These are phyloP conservation scores for Akanthomyces lecanii DNA, from an alignment of 2,329 filamentous ascomycete species.

Conservation along the genomic window DNA sequence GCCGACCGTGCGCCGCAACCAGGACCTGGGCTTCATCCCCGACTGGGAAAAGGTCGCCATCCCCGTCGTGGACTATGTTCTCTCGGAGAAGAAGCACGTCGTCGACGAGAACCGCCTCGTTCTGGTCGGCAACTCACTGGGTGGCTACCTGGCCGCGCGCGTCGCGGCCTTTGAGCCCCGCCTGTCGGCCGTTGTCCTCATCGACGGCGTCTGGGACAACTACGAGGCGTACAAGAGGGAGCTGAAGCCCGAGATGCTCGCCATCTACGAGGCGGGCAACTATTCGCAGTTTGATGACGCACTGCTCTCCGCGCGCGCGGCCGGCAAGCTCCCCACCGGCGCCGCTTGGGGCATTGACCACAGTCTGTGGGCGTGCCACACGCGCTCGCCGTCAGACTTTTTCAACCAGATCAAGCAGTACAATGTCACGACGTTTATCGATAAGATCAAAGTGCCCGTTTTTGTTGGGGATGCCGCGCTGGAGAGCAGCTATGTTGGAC, in stretches of 20 bases:
- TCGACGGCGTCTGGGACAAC: constrained; percentile 36
- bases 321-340: not conserved
- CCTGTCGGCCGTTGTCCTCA: constrained; percentile 34
- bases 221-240: constrained; percentile 12
- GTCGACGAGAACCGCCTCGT: constrained; percentile 33
- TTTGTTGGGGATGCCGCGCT: constrained; percentile 10
- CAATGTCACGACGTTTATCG: not conserved
- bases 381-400: constrained; percentile 12
- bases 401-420: constrained; percentile 13
- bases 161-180: constrained; percentile 42
- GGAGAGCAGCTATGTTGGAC: not conserved
- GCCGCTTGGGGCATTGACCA: constrained; percentile 14
- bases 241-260: not conserved
- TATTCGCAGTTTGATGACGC: constrained; percentile 12
- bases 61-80: constrained; percentile 36
- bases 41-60: constrained; percentile 40
- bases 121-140: constrained; percentile 39
- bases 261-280: constrained; percentile 13
- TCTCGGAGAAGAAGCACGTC: constrained; percentile 16
- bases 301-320: not conserved
- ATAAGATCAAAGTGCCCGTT: constrained; percentile 11
- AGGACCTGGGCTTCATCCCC: constrained; percentile 40
- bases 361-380: constrained; percentile 12
- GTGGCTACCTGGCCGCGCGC: constrained; percentile 36
- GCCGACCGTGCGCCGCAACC: constrained; percentile 35